Conservation (phyloP, 148 eudicot genomes). For the Fallopia convolvulus region DNA sequence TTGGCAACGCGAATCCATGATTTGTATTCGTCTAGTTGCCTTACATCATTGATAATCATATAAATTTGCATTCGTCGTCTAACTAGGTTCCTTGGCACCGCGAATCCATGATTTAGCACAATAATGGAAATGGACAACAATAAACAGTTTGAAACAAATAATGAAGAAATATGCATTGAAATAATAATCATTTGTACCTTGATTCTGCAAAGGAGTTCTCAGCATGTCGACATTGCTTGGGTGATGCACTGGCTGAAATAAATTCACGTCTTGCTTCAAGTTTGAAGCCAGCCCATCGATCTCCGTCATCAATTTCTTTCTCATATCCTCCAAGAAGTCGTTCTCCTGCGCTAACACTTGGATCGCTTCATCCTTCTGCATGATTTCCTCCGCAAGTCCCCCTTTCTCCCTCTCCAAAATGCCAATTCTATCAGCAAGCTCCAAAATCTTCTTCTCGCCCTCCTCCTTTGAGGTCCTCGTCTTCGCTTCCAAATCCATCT, state of each 20-base stretch:
- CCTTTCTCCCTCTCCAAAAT: constrained; percentile 9
- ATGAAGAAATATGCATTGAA: neutral
- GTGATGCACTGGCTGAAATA: neutral
- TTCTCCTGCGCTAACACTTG: neutral
- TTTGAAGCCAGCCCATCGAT: neutral
- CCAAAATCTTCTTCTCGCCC: neutral
- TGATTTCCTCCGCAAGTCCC: neutral
- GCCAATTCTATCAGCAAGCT: constrained; percentile 2
- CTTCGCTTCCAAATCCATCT: neutral
- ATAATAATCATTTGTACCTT: neutral
- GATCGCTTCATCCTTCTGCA: neutral
- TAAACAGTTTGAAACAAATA: neutral
- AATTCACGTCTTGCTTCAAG: neutral
- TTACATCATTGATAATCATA: too few relatives aligned
- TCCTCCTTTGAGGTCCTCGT: neutral
- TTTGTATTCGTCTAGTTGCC: too few relatives aligned
- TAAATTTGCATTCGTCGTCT: too few relatives aligned
- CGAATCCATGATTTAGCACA: too few relatives aligned
- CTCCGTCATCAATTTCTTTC: neutral
- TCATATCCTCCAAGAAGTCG: neutral
- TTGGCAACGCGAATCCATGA: too few relatives aligned
- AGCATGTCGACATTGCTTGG: neutral
- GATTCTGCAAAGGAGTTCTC: neutral
- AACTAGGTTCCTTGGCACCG: too few relatives aligned
- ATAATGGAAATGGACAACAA: neutral